Base-by-base conservation (phyloP, 2,329 filamentous ascomycete species). In the Fulvia fulva region DNA sequence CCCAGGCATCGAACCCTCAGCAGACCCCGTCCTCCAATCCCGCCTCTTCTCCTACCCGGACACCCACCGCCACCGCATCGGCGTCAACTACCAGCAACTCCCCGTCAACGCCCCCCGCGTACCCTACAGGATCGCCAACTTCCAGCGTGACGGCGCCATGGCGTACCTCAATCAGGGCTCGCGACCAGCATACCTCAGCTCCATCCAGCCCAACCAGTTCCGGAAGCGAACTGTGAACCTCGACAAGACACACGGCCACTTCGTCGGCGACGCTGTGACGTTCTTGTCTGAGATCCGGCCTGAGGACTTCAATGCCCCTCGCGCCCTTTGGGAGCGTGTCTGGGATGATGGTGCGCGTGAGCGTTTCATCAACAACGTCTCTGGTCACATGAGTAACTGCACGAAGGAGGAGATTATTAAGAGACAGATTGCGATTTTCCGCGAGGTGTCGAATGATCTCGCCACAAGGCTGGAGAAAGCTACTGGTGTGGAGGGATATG, bases 61-160 rank as follows among this genome's bases (percentile, higher is more conserved):
- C 68, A 86, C 82, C 3, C 82, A 84, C 67, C 80, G 81, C 58
- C 80, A 84, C 71, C 79, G 81, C 25, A 70, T 85, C 21, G 82
- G 82, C 26, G 76, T 75, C 63, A 85, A 85, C 73, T 84, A 83
- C 68, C 81, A 84, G 67, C 82, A 84, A 67, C 71, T 85, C 1
- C 82, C 82, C 0, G 78, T 83, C 59, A 74, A 80, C 74, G 65
- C 77, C 76, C 73, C 77, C 68, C 75, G 77, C 77, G 77, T 74
- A 80, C 83, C 79, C 80, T 80, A 87, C 75, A 59, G 78, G 4
- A 76, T 81, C 50, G 78, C 75, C 65, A 88, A 88, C 63, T 89
- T 85, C 78, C 87, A 90, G 72, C 84, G 88, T 61, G 88, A 91
- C 68, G 89, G 89, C 16, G 70, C 72, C 59, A 91, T 90, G 87